Evolutionary conservation across 805 yeast genomes (phyloP).

Genomic region (Kurtzmaniella cleridarum): DNA sequence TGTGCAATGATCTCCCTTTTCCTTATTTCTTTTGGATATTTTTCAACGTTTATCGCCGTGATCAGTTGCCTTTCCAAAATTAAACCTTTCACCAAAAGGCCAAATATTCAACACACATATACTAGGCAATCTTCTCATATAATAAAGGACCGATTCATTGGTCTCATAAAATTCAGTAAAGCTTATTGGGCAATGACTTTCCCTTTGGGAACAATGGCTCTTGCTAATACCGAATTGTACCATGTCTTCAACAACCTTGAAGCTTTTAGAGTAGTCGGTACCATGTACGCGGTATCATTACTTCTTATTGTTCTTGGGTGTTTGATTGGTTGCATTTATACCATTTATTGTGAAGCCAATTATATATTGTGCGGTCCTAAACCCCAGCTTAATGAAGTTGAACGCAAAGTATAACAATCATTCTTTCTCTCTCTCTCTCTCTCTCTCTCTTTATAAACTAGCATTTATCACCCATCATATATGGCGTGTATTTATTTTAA

Average conservation of each 20-base stretch:
- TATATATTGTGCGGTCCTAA: neutral
- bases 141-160: constrained; percentile 7
- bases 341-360: neutral
- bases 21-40: constrained; percentile 52
- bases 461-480: too few relatives aligned
- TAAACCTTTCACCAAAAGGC: constrained; percentile 26
- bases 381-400: constrained; percentile 1
- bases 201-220: constrained; percentile 77
- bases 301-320: constrained; percentile 38
- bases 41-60: constrained; percentile 36
- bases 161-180: constrained; percentile 14
- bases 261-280: constrained; percentile 58
- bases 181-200: constrained; percentile 75
- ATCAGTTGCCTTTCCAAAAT: constrained; percentile 38
- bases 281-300: constrained; percentile 53
- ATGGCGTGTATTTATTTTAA: too few relatives aligned
- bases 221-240: constrained; percentile 52
- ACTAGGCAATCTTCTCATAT: constrained; percentile 1
- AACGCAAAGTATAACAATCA: constrained; percentile 8
- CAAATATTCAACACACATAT: constrained; percentile 17
- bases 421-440: too few relatives aligned
- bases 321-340: constrained; percentile 22
- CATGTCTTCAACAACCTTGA: constrained; percentile 37
- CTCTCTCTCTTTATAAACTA: too few relatives aligned
- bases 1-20: constrained; percentile 37